phyloP scores from a whole-genome alignment of 306 rosid genomes.

The Cucurbita argyrosperma region DNA sequence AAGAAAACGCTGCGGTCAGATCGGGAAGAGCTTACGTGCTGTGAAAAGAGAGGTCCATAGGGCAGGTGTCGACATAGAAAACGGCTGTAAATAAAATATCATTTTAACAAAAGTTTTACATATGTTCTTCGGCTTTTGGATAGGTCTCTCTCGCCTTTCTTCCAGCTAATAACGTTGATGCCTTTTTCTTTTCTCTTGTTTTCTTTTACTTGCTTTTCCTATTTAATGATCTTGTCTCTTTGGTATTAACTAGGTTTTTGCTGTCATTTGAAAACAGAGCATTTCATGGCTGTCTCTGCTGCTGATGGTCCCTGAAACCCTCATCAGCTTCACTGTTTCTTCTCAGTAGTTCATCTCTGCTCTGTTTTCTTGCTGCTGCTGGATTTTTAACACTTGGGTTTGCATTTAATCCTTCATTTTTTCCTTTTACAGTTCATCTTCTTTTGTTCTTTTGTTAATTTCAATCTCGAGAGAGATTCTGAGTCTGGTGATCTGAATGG shows the following conservation, averaged over 20 bases:
- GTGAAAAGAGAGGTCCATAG: constrained; percentile 13
- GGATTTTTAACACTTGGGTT: background rate
- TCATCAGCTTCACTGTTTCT: background rate
- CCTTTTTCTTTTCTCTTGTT: background rate
- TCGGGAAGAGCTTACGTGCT: constrained; percentile 28
- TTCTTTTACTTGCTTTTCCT: background rate
- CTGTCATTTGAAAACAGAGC: background rate
- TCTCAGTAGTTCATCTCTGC: background rate
- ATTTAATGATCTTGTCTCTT: background rate
- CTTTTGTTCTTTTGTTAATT: background rate
- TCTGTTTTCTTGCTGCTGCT: background rate
- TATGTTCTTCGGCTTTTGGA: background rate
- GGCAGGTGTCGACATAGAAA: constrained; percentile 39
- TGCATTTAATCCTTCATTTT: background rate
- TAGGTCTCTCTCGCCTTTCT: background rate
- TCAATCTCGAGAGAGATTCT: background rate
- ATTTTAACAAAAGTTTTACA: background rate
- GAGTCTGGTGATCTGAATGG: background rate
- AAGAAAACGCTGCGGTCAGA: constrained; percentile 13
- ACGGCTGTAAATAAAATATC: background rate
- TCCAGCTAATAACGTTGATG: background rate
- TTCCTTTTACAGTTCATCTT: background rate
- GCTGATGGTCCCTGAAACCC: background rate
- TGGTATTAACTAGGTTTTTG: background rate
- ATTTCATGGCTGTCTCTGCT: background rate